These are phyloP conservation scores for Carex littledalei DNA, from an alignment of 176 grass and related monocot genomes.

Conservation along the genomic window DNA sequence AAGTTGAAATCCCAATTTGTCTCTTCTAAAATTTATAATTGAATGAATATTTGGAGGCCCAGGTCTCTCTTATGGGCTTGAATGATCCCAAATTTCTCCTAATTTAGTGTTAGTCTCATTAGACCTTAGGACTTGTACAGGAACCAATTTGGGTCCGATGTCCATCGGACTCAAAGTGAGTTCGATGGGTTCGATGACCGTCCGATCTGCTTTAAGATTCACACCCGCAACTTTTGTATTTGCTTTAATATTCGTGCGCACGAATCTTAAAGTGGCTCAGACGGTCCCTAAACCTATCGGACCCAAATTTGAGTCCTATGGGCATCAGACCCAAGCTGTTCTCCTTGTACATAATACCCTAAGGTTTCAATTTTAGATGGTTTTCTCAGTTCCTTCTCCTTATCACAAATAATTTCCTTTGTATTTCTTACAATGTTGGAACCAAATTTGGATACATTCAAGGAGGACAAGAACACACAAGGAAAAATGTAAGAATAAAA, in stretches of 20 bases:
- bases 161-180: too few species aligned
- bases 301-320: too few species aligned
- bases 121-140: background rate
- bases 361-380: background rate
- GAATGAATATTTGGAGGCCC: background rate
- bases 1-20: background rate
- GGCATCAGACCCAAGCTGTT: too few species aligned
- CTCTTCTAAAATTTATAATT: background rate
- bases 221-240: too few species aligned
- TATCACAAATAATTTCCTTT: background rate
- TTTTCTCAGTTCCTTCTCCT: background rate
- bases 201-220: too few species aligned
- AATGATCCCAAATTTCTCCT: background rate
- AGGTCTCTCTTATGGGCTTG: background rate
- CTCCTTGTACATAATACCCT: background rate
- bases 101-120: background rate
- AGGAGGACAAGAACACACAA: background rate
- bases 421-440: too few species aligned
- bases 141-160: too few species aligned
- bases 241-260: too few species aligned
- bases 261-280: too few species aligned
- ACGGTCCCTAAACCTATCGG: too few species aligned
- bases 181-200: too few species aligned
- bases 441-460: too few species aligned
- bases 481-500: background rate